These are phyloP conservation scores for Vitis rotundifolia DNA, from an alignment of 164 flowering plant genomes.

Conservation along the genomic window DNA sequence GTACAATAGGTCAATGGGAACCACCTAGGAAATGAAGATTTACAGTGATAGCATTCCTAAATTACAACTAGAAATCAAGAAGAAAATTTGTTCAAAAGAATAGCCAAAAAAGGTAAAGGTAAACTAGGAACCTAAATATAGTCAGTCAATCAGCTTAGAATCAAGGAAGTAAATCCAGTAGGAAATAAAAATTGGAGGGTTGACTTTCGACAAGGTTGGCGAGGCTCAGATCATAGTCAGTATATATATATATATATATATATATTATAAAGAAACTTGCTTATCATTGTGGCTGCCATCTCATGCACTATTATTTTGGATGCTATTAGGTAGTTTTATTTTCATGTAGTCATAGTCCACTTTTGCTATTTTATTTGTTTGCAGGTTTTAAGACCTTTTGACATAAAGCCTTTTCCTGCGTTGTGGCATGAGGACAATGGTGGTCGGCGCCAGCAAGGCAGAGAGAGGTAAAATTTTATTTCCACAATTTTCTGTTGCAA, in stretches of 20 bases:
- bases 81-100: too few relatives aligned
- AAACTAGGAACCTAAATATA: not conserved
- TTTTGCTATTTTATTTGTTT: constrained; percentile 13
- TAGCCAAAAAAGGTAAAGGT: too few relatives aligned
- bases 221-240: too few relatives aligned
- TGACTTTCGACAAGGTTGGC: too few relatives aligned
- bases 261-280: too few relatives aligned
- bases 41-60: too few relatives aligned
- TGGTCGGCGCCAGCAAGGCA: constrained; percentile 57
- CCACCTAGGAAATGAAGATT: too few relatives aligned
- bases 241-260: not conserved
- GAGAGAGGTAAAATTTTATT: constrained; percentile 60
- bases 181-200: too few relatives aligned
- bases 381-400: constrained; percentile 61
- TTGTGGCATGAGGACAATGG: constrained; percentile 95
- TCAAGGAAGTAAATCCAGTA: too few relatives aligned
- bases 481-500: not conserved
- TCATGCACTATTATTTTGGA: not conserved
- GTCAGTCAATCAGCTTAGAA: not conserved
- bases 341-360: not conserved
- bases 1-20: too few relatives aligned
- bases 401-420: constrained; percentile 79
- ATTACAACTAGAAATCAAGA: too few relatives aligned
- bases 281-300: too few relatives aligned
- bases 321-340: not conserved